phyloP scores from a whole-genome alignment of 805 yeast genomes.

The Citeromyces nyonsensis region DNA sequence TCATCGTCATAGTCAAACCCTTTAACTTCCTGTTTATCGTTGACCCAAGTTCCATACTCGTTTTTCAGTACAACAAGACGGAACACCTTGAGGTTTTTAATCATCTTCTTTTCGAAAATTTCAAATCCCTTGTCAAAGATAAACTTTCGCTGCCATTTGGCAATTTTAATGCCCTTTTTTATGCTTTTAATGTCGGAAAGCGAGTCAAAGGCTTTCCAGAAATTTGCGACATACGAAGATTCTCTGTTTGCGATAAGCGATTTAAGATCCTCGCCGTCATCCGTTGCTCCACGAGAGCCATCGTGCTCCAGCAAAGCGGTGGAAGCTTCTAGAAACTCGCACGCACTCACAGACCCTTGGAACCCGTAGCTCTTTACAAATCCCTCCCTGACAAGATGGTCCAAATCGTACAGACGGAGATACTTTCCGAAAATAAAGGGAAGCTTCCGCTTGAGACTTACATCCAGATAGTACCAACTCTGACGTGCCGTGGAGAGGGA shows the following conservation, averaged over 20 bases:
- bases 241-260: slow-evolving; percentile 13
- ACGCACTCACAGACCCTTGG: slow-evolving; percentile 77
- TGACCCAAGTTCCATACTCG: slow-evolving; percentile 17
- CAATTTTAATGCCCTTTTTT: slow-evolving; percentile 61
- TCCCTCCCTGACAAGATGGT: slow-evolving; percentile 73
- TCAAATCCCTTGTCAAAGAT: slow-evolving; percentile 82
- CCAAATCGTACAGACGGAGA: slow-evolving; percentile 63
- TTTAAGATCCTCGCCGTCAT: slow-evolving; percentile 11
- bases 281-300: slow-evolving; percentile 8
- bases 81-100: slow-evolving; percentile 68
- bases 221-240: slow-evolving; percentile 18
- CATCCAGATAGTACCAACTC: slow-evolving; percentile 84
- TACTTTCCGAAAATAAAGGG: slow-evolving; percentile 56
- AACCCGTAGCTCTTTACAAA: slow-evolving; percentile 79
- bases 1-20: slow-evolving; percentile 10
- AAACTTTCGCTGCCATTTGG: slow-evolving; percentile 70
- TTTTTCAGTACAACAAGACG: slow-evolving; percentile 81
- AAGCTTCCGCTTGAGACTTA: slow-evolving; percentile 58
- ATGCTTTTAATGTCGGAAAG: slow-evolving; percentile 33
- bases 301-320: slow-evolving; percentile 73
- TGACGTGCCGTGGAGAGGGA: slow-evolving; percentile 81
- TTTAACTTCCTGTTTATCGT: slow-evolving; percentile 4
- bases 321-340: slow-evolving; percentile 83
- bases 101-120: slow-evolving; percentile 67
- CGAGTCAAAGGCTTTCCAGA: slow-evolving; percentile 48